Evolutionary conservation across 2,329 filamentous ascomycete genomes (phyloP).

Genomic region (Pseudogymnoascus sp.): DNA sequence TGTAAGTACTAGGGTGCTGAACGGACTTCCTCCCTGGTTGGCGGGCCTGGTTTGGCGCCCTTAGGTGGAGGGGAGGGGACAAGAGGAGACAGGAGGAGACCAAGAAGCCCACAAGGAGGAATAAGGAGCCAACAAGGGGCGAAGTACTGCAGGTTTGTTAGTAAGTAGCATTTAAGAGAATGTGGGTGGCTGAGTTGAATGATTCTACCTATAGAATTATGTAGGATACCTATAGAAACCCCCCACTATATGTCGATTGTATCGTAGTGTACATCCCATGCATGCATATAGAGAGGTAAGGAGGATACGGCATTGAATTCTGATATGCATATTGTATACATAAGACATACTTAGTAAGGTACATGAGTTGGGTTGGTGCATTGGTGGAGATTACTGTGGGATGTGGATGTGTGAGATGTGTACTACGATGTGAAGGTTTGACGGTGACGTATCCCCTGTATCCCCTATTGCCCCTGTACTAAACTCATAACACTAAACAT

Average conservation of each 20-base stretch:
- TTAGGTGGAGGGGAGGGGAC: neutral
- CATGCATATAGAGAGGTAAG: neutral
- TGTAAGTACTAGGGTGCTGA: neutral
- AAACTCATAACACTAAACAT: neutral
- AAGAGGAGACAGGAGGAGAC: neutral
- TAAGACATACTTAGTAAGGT: neutral
- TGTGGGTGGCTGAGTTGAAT: neutral
- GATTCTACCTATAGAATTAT: neutral
- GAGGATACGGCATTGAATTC: neutral
- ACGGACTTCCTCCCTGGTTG: neutral
- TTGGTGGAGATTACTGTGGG: conserved; percentile 5
- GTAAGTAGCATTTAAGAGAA: neutral
- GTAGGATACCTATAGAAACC: neutral
- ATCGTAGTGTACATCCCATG: neutral
- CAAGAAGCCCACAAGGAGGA: neutral
- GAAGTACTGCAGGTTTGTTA: neutral
- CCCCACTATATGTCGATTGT: neutral
- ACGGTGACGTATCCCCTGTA: conserved; percentile 2
- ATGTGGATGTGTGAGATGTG: neutral
- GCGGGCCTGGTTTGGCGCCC: neutral
- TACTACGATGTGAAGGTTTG: neutral
- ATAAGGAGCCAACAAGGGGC: neutral
- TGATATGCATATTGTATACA: conserved; percentile 7
- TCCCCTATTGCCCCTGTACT: neutral
- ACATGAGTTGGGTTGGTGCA: neutral